phyloP scores from a whole-genome alignment of 2,329 filamentous ascomycete species.

The Sporothrix protearum region DNA sequence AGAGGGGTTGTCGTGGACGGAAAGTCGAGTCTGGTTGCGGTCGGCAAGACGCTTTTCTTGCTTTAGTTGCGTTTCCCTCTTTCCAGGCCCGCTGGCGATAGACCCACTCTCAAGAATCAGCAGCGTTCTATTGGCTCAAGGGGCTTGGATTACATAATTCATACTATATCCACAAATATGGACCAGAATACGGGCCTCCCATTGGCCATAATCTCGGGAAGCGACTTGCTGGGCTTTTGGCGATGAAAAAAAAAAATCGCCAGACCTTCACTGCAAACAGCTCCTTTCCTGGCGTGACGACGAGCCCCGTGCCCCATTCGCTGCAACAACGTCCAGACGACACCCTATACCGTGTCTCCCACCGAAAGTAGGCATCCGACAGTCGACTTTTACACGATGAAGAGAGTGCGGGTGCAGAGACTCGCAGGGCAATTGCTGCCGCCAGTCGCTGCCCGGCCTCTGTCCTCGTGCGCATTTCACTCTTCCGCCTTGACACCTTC shows the following conservation, averaged over 20 bases:
- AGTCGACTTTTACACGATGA: constrained; percentile 43
- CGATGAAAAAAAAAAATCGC: constrained; percentile 18
- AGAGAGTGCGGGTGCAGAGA: constrained; percentile 58
- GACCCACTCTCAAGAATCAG: constrained; percentile 25
- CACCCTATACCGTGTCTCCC: background rate
- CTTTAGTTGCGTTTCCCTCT: constrained; percentile 13
- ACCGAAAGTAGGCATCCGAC: background rate
- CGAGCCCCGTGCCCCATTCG: background rate
- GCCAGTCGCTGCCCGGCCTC: constrained; percentile 40
- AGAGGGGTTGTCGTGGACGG: constrained; percentile 3
- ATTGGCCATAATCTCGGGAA: constrained; percentile 9
- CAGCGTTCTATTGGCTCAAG: constrained; percentile 21
- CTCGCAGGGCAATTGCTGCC: constrained; percentile 58
- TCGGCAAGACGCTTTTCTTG: constrained; percentile 19
- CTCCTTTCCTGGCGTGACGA: constrained; percentile 15
- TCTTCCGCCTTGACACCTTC: constrained; percentile 17
- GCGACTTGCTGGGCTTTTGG: constrained; percentile 7
- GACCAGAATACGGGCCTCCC: background rate
- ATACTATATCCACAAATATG: background rate
- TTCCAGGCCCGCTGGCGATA: background rate
- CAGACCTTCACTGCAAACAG: constrained; percentile 14
- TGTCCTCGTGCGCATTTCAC: constrained; percentile 18
- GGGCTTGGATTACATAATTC: background rate
- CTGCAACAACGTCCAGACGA: background rate
- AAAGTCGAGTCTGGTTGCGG: background rate